Conservation (phyloP, 202 grass and related monocot species). For the Panicum virgatum region DNA sequence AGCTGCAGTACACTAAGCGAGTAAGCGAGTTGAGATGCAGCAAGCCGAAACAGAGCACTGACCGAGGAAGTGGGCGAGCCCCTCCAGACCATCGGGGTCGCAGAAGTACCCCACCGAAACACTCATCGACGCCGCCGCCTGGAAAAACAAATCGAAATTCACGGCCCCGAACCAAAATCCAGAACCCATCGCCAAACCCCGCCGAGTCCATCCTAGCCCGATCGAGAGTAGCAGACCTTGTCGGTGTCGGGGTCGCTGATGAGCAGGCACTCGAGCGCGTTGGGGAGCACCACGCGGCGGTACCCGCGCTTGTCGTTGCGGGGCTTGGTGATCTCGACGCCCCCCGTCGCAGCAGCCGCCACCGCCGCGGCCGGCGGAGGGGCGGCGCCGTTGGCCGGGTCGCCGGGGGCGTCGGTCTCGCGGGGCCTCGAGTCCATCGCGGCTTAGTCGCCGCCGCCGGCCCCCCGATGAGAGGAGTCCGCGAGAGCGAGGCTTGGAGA, state of each 20-base stretch:
- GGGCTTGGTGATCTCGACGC: slow-evolving; percentile 70
- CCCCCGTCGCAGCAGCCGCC: background rate
- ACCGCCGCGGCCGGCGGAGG: background rate
- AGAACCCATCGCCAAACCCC: background rate
- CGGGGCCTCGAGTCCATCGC: slow-evolving; percentile 52
- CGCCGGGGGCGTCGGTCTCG: slow-evolving; percentile 12
- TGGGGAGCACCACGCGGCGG: slow-evolving; percentile 83
- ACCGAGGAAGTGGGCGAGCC: slow-evolving; percentile 97
- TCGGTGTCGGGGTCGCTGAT: slow-evolving; percentile 99
- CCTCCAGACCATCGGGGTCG: slow-evolving; percentile 82
- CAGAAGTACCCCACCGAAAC: slow-evolving; percentile 84
- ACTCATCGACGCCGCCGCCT: slow-evolving; percentile 94
- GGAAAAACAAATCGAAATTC: slow-evolving; percentile 38
- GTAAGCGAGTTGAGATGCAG: background rate
- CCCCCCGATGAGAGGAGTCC: background rate
- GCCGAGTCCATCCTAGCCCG: background rate
- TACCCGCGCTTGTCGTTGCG: slow-evolving; percentile 87
- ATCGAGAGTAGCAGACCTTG: slow-evolving; percentile 52
- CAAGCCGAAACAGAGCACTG: slow-evolving; percentile 9
- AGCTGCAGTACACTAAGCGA: background rate
- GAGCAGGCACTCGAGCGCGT: slow-evolving; percentile 73
- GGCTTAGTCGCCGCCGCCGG: background rate
- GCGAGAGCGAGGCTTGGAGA: background rate
- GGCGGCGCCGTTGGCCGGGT: slow-evolving; percentile 12
- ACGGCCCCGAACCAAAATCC: background rate